phyloP scores from a whole-genome alignment of 331 rosid species.

The Cucumis variabilis region DNA sequence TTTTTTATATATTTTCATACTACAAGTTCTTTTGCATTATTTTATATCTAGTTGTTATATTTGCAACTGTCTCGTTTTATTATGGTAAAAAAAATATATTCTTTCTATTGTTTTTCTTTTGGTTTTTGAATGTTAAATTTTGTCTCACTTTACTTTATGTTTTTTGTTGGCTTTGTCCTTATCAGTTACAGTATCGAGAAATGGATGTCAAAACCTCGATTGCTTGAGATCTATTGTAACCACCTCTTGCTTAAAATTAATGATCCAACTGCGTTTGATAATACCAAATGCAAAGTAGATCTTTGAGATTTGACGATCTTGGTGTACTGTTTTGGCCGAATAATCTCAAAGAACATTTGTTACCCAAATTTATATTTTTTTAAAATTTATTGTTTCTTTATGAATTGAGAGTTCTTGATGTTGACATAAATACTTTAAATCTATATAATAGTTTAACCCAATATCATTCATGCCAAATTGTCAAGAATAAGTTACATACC shows the following conservation, averaged over 20 bases:
- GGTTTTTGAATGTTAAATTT: background rate
- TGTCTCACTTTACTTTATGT: background rate
- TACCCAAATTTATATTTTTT: background rate
- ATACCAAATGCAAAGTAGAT: constrained; percentile 11
- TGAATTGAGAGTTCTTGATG: too few species aligned
- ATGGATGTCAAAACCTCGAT: background rate
- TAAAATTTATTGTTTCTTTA: too few species aligned
- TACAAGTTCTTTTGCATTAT: too few species aligned
- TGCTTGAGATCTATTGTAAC: background rate
- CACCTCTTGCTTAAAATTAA: background rate
- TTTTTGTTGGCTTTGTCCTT: background rate
- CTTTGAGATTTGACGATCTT: background rate
- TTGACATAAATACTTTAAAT: too few species aligned
- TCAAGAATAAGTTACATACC: too few species aligned
- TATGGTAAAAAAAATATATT: too few species aligned
- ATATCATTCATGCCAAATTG: too few species aligned
- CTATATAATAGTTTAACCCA: too few species aligned
- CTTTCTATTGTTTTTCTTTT: too few species aligned
- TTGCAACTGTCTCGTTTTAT: too few species aligned
- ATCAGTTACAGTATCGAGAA: background rate
- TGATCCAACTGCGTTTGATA: background rate
- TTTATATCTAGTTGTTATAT: too few species aligned
- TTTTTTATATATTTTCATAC: too few species aligned
- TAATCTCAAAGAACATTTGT: background rate
- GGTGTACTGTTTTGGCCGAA: background rate